phyloP scores from a whole-genome alignment of 768 basidiomycete genomes.

The Amanita pseudoporphyria region DNA sequence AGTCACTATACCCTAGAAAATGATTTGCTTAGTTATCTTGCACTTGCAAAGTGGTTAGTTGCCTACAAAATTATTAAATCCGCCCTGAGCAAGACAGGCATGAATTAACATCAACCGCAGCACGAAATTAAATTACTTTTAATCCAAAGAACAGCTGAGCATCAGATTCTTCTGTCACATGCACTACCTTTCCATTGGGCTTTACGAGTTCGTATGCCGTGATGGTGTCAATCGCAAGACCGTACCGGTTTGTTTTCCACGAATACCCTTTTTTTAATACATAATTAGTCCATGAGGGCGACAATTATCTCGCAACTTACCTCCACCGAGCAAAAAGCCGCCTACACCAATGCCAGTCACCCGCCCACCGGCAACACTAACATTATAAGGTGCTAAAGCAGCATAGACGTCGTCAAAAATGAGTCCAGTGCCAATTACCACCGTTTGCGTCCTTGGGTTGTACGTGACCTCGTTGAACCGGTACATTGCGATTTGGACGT shows the following conservation, averaged over 20 bases:
- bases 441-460: conserved; percentile 20
- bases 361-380: conserved; percentile 40
- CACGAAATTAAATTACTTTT: conserved; percentile 17
- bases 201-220: conserved; percentile 47
- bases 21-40: neutral
- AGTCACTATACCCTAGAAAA: conserved; percentile 47
- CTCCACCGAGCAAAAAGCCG: conserved; percentile 41
- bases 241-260: conserved; percentile 24
- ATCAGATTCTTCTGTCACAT: conserved; percentile 24
- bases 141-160: conserved; percentile 32
- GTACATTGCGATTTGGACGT: conserved; percentile 39
- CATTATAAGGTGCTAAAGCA: conserved; percentile 27
- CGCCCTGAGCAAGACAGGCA: conserved; percentile 31
- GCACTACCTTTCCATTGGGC: conserved; percentile 38
- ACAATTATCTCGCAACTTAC: conserved; percentile 25
- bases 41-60: neutral
- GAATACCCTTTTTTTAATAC: conserved; percentile 40
- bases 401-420: conserved; percentile 45
- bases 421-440: conserved; percentile 22
- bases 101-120: neutral
- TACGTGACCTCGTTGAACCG: conserved; percentile 28
- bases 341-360: conserved; percentile 38
- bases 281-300: conserved; percentile 25
- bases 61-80: conserved; percentile 47
- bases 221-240: conserved; percentile 32